Base-by-base conservation (phyloP, 192 early-diverging fungal genomes). In the Spizellomyces sp. region DNA sequence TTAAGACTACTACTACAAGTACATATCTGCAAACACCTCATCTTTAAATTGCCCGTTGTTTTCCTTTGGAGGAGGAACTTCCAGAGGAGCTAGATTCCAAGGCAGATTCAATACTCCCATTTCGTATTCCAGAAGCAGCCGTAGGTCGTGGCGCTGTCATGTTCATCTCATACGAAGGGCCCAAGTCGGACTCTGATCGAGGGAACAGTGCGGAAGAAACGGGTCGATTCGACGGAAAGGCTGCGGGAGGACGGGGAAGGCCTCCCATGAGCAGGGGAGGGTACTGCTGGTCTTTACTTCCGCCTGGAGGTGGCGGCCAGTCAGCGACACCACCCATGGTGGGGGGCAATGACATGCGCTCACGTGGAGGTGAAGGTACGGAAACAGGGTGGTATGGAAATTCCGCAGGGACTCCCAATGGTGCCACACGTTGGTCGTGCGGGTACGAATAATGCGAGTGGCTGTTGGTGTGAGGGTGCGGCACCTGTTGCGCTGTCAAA, bases 181-280 rank as follows among this genome's bases (percentile, higher is more conserved):
- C 50, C 14, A 12, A 19, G 50, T 54, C 50, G 17, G 50, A 12
- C 17, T 54, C 50, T 12, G 50, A 54, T 12, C 50, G 50, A 19
- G 50, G 50, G 50, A 54, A 54, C 17, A 54, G 50, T n/a, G 50
- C 50, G 50, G 50, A 12, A 12, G 50, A 54, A 12, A 54, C 17
- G 50, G 50, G 50, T 12, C 50, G 50, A 19, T 54, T 54, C 14
- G 14, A 12, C 2, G 17, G 50, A 54, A n/a, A n/a, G 50, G 50
- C 17, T 12, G 12, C 17, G 50, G 50, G 64, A 42, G 66, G 10
- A 14, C 52, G 66, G 8, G 66, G 66, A 6, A 68, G 55, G 19
- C 66, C 66, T 8, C 66, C 66, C 54, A 68, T 58, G 3, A 68
- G 66, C 2, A 68, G 55, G 3, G 66, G 66, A 12, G 66, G 66